phyloP scores from a whole-genome alignment of 1,139 yeast genomes.

The Pichia inconspicua region DNA sequence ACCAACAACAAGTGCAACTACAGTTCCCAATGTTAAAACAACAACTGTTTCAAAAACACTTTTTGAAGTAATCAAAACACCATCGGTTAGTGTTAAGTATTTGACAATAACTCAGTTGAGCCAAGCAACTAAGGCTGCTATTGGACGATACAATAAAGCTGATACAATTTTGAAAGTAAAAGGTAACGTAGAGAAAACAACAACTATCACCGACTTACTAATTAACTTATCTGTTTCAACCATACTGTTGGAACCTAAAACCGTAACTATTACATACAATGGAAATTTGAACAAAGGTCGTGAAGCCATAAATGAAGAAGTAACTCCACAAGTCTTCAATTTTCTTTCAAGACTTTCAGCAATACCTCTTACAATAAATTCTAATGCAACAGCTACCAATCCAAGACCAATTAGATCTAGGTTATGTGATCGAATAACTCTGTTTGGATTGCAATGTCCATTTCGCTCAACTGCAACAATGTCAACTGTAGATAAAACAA shows the following conservation, averaged over 20 bases:
- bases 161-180: background rate
- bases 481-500: background rate
- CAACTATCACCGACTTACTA: background rate
- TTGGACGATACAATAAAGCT: background rate
- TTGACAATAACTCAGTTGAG: background rate
- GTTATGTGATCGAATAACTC: background rate
- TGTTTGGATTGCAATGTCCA: background rate
- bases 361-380: background rate
- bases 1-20: no score
- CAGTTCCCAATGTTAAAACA: no score
- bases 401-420: background rate
- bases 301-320: background rate
- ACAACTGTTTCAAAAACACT: no score
- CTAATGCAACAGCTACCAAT: background rate
- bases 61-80: no score
- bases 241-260: slow-evolving; percentile 9
- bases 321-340: background rate
- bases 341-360: background rate
- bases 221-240: slow-evolving; percentile 13
- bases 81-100: background rate
- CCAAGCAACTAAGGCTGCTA: background rate
- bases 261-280: slow-evolving; percentile 11
- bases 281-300: background rate
- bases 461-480: background rate
- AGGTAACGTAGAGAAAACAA: background rate